A percentile compares a stretch with the other conserved stretches of the same genome.
Evolutionary conservation across 495 filamentous ascomycete species (phyloP).

Genomic region (Entonaema liquescens): DNA sequence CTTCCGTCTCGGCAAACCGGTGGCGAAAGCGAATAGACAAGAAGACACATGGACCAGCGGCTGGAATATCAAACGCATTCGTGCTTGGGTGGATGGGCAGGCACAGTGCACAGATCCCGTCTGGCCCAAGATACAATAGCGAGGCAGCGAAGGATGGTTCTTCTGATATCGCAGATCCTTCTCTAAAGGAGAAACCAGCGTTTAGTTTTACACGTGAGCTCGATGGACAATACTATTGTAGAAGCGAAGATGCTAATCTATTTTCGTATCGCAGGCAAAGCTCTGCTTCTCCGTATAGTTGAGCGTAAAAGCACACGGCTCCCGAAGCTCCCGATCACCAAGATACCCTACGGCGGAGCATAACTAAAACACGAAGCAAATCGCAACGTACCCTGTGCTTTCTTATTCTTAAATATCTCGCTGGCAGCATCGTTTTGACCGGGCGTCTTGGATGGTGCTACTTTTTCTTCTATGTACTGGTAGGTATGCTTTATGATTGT

Average conservation of each 20-base stretch:
- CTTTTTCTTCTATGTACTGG: neutral
- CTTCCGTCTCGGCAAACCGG: conserved; percentile 49
- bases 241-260: no score
- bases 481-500: neutral
- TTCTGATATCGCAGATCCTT: neutral
- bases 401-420: conserved; percentile 40
- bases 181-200: neutral
- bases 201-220: neutral
- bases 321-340: no score
- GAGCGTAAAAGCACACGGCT: no score
- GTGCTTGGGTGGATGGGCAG: conserved; percentile 42
- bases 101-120: conserved; percentile 39
- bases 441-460: conserved; percentile 37
- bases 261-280: neutral
- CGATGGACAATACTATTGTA: neutral
- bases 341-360: no score
- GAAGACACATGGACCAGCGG: conserved; percentile 44
- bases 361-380: neutral
- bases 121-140: conserved; percentile 46
- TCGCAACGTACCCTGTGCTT: conserved; percentile 28
- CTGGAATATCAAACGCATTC: conserved; percentile 51
- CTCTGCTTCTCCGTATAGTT: no score
- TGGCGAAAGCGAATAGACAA: conserved; percentile 25
- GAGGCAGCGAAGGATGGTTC: neutral
- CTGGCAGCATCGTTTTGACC: conserved; percentile 38